Conservation (phyloP, 2,329 filamentous ascomycete genomes). For the Bipolaris cookei region DNA sequence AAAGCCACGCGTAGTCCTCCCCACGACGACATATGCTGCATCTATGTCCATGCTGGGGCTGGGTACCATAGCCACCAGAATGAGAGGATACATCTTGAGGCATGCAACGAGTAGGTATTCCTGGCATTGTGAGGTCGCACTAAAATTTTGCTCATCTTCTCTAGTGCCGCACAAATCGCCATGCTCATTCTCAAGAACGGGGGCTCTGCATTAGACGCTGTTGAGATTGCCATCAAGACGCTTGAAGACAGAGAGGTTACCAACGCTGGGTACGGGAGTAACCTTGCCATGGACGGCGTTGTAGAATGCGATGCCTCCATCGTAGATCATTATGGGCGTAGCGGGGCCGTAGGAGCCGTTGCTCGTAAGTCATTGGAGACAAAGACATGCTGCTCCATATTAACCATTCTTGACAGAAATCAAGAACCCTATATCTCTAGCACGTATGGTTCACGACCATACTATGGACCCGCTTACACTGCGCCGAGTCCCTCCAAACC, state of each 20-base stretch:
- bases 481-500: slow-evolving; percentile 87
- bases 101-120: slow-evolving; percentile 80
- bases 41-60: slow-evolving; percentile 95
- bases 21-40: slow-evolving; percentile 67
- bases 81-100: slow-evolving; percentile 80
- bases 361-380: slow-evolving; percentile 67
- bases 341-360: slow-evolving; percentile 90
- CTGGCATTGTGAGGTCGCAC: neutral
- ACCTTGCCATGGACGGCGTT: slow-evolving; percentile 84
- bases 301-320: slow-evolving; percentile 96
- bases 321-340: slow-evolving; percentile 87
- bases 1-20: slow-evolving; percentile 51
- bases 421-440: slow-evolving; percentile 89
- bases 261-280: slow-evolving; percentile 95
- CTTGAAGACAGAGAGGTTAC: slow-evolving; percentile 96
- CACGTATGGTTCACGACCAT: slow-evolving; percentile 79
- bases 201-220: slow-evolving; percentile 81
- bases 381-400: slow-evolving; percentile 13
- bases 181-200: slow-evolving; percentile 83
- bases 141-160: slow-evolving; percentile 1
- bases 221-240: slow-evolving; percentile 84
- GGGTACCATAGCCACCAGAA: slow-evolving; percentile 91
- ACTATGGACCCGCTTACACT: slow-evolving; percentile 80
- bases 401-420: slow-evolving; percentile 65
- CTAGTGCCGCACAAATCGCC: slow-evolving; percentile 78